Conservation (phyloP, 1,284 basidiomycete genomes). For the Erythrobasidium hasegawianum region DNA sequence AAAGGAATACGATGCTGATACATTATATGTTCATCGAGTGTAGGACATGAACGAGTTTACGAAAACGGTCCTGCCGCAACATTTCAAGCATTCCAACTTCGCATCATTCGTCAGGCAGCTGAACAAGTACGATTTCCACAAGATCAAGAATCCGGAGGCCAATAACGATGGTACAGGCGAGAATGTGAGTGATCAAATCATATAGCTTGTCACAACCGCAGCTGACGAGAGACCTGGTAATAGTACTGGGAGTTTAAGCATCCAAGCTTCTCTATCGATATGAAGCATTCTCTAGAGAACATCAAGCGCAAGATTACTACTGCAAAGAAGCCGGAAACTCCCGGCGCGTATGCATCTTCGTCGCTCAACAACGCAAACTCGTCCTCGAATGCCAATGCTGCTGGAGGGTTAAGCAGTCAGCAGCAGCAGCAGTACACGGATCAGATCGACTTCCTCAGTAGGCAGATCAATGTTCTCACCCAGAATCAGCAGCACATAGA, state of each 20-base stretch:
- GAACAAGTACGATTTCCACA: conserved; percentile 99
- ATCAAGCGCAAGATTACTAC: conserved; percentile 78
- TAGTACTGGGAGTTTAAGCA: conserved; percentile 95
- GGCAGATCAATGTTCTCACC: conserved; percentile 12
- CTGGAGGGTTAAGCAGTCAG: conserved; percentile 12
- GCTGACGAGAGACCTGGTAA: not conserved
- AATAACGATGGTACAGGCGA: conserved; percentile 74
- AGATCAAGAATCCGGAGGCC: conserved; percentile 70
- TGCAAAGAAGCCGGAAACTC: conserved; percentile 59
- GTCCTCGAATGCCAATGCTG: conserved; percentile 44
- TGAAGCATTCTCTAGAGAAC: conserved; percentile 79
- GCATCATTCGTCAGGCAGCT: conserved; percentile 80
- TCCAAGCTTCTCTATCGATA: conserved; percentile 84
- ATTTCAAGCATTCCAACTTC: conserved; percentile 98
- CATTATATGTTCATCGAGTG: not conserved
- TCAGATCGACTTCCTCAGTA: conserved; percentile 8
- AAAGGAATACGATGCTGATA: no score
- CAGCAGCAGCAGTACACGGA: conserved; percentile 43
- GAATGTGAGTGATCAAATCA: conserved; percentile 57
- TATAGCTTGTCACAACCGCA: not conserved
- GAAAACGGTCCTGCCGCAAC: conserved; percentile 83
- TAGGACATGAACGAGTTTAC: conserved; percentile 97
- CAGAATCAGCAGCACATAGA: conserved; percentile 32
- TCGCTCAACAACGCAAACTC: not conserved
- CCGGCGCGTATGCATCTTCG: conserved; percentile 14